These are phyloP conservation scores for Cubamyces sp. DNA, from an alignment of 768 basidiomycete genomes.

Conservation along the genomic window DNA sequence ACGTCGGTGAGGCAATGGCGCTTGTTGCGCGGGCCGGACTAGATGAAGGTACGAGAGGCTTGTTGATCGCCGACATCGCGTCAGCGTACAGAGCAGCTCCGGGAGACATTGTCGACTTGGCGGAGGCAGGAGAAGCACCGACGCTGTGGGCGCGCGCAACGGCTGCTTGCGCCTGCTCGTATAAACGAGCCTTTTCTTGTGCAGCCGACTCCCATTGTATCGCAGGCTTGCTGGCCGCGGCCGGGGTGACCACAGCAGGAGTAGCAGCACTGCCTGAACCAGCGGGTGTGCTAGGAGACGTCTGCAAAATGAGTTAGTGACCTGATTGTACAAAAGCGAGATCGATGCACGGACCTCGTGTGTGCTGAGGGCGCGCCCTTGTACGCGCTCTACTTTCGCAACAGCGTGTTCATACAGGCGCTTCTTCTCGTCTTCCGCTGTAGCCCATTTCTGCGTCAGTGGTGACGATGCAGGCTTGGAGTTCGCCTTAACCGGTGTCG, in stretches of 20 bases:
- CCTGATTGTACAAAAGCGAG: not conserved
- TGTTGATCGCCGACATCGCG: conserved; percentile 47
- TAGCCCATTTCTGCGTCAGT: conserved; percentile 26
- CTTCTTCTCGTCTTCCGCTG: conserved; percentile 53
- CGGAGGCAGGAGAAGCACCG: conserved; percentile 25
- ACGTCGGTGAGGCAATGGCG: conserved; percentile 12
- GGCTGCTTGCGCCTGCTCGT: conserved; percentile 67
- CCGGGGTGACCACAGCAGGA: not conserved
- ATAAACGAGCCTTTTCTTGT: conserved; percentile 76
- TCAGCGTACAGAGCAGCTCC: conserved; percentile 50
- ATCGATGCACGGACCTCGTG: conserved; percentile 26
- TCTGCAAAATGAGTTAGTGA: not conserved
- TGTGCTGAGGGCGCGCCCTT: conserved; percentile 38
- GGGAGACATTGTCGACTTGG: conserved; percentile 37
- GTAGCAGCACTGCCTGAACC: not conserved
- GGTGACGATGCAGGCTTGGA: not conserved
- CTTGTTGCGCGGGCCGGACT: not conserved
- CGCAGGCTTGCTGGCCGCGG: conserved; percentile 26
- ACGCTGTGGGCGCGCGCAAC: conserved; percentile 60
- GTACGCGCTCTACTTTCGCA: conserved; percentile 43
- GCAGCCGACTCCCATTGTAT: conserved; percentile 68
- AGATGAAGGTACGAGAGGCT: conserved; percentile 1
- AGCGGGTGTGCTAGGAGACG: not conserved
- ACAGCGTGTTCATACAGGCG: conserved; percentile 45
- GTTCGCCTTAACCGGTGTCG: not conserved